Evolutionary conservation across 2,329 filamentous ascomycete species (phyloP), one percentile per base, ranked within the genome.

Genomic region (Ceratocystis lukuohia): DNA sequence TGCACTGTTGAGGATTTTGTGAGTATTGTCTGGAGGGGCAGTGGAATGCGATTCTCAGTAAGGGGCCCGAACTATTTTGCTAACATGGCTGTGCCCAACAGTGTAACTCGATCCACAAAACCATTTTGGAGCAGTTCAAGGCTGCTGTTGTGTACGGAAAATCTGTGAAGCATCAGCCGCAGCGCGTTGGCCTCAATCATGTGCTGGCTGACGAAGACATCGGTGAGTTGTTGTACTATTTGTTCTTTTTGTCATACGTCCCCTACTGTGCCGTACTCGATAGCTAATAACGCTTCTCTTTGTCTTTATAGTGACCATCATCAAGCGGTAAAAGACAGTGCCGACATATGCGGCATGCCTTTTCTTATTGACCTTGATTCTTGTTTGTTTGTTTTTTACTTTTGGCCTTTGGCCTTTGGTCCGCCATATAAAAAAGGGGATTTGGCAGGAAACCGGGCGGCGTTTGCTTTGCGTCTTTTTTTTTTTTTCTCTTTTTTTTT

Each of bases 1-100:
- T 95, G 88, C 76, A 97, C 92, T 1, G 86, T 99, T 57, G 94
- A 99, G 77, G 94, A 97, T 75, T 99, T 99, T 77, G 92, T 96
- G 83, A 81, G 91, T 83, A 70, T 41, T 41, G 37, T 15, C 37
- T 15, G 12, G 10, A 12, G 10, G 37, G 37, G 37, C 10, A 12
- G 37, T 41, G 10, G 37, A 4, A 41, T 15, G 12, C 10, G 37
- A 12, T 41, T 15, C 10, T 41, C 3, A 1, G 10, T 15, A 41
- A 41, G 37, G 12, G 37, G 37, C 10, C 10, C 37, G 37, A 41
- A 5, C 12, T 12, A 41, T 41, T 20, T 44, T 61, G 28, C 46
- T 64, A 64, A 64, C 65, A 45, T 56, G 48, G 8, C 6, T 41
- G 41, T 46, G n/a, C 25, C 22, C 10, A 41, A 66, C 73, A 96